Evolutionary conservation across 2,329 filamentous ascomycete genomes (phyloP), one percentile per base, ranked within the genome.

Genomic region (Davidsoniella eucalypti): DNA sequence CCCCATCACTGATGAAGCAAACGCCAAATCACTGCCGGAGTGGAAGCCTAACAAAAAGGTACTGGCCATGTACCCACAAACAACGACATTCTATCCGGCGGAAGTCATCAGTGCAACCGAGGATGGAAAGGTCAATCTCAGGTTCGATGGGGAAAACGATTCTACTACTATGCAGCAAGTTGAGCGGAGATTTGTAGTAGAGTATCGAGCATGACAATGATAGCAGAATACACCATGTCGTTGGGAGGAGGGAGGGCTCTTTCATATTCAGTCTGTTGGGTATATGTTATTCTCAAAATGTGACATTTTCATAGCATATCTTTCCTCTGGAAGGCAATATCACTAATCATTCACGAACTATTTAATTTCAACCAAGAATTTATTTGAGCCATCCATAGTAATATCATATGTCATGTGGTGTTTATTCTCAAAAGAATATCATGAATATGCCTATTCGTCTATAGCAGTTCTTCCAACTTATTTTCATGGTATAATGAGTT

Each of bases 21-120:
- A 56, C 61, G 68, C 61, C 56, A 67, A 64, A 54, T 76, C 64
- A 2, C 67, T 82, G 14, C 65, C 72, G 3, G 70, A 82, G 39
- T 73, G 82, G 52, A 76, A 82, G 36, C 65, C 75, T 38, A 82
- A 83, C 42, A 84, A 82, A 60, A 75, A 78, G 43, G 84, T 90
- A 7, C 68, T 90, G 52, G 85, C 85, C 0, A 68, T 87, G 52
- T 92, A 92, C 59, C 85, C 85, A 0, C 80, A 87, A 57, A 90
- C 85, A 1, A 88, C 85, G 1, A 88, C 84, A 0, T 90, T 92
- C 58, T 92, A 92, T 62, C 80, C 84, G 61, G 85, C 85, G 1
- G 83, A 87, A 57, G 84, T 90, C 7, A 82, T 85, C 65, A 80
- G 80, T 36, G 52, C 47, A n/a, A 26, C 51, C 51, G 67, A 67